Evolutionary conservation across 768 basidiomycete genomes (phyloP).

Genomic region (Agaricus subrufescens): DNA sequence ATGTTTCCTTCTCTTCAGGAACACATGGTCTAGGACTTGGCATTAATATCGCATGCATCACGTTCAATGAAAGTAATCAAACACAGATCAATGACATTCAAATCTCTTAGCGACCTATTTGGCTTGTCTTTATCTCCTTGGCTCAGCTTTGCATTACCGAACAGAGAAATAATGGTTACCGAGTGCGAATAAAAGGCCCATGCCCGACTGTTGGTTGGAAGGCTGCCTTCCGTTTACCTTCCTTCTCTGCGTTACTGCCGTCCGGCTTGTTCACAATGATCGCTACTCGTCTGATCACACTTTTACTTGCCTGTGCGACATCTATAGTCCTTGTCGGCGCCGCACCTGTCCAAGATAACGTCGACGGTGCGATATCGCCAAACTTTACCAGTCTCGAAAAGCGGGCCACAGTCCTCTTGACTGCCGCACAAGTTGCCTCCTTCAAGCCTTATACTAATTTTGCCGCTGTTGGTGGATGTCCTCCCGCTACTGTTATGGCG

Average conservation of each 20-base stretch:
- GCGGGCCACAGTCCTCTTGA: neutral
- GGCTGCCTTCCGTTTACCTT: neutral
- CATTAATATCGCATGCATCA: too few species aligned
- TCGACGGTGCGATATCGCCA: neutral
- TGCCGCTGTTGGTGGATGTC: conserved; percentile 49
- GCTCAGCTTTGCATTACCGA: neutral
- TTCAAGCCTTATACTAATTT: conserved; percentile 48
- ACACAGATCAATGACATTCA: too few species aligned
- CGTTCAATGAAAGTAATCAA: too few species aligned
- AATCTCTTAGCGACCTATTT: neutral
- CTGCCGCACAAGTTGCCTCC: conserved; percentile 30
- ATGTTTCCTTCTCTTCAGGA: too few species aligned
- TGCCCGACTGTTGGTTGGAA: neutral
- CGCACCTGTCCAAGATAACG: neutral
- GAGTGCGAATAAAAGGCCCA: too few species aligned
- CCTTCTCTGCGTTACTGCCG: neutral
- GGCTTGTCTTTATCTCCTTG: neutral
- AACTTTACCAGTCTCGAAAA: neutral
- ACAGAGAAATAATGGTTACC: neutral
- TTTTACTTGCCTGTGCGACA: neutral
- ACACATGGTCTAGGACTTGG: too few species aligned
- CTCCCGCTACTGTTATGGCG: conserved; percentile 32
- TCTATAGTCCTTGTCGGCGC: neutral
- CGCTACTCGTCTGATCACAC: neutral
- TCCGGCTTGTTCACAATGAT: neutral